Evolutionary conservation across 2,329 filamentous ascomycete species (phyloP).

Genomic region (Thielaviopsis populi): DNA sequence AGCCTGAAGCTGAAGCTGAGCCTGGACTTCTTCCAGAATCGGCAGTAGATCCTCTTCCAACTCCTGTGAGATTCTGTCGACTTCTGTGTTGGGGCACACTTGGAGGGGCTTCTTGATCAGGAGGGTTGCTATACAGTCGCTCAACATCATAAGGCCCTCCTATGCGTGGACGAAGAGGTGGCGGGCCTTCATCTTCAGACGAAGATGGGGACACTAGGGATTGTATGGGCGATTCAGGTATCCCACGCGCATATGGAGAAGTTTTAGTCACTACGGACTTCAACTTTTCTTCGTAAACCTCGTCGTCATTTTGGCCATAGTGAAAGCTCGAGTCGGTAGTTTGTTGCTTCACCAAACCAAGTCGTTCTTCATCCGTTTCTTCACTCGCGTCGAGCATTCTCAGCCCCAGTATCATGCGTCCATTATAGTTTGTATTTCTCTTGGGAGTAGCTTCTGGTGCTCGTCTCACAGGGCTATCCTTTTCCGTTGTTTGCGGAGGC

Average conservation of each 20-base stretch:
- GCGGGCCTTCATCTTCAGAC: conserved; percentile 5
- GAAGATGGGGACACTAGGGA: conserved; percentile 6
- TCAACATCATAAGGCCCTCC: conserved; percentile 15
- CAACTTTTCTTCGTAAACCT: conserved; percentile 14
- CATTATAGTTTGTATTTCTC: conserved; percentile 7
- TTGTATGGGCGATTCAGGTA: not conserved
- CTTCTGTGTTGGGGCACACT: conserved; percentile 8
- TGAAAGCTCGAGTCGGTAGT: conserved; percentile 3
- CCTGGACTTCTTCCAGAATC: conserved; percentile 31
- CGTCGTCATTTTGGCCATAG: conserved; percentile 11
- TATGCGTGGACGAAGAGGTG: not conserved
- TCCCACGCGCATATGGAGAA: not conserved
- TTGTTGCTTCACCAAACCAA: conserved; percentile 72
- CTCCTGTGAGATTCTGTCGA: not conserved
- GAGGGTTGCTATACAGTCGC: conserved; percentile 8
- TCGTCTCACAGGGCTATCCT: not conserved
- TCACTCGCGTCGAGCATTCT: conserved; percentile 24
- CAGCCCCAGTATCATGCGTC: conserved; percentile 5
- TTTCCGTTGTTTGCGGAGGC: conserved; percentile 25
- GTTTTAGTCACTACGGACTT: not conserved
- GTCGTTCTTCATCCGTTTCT: conserved; percentile 65
- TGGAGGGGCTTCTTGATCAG: conserved; percentile 1
- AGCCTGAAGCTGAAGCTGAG: conserved; percentile 17
- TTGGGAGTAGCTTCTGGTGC: not conserved
- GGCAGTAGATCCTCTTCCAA: not conserved